A percentile compares a stretch with the other conserved stretches of the same genome.
phyloP scores from a whole-genome alignment of 257 asterid species.

The Solanum peruvianum region DNA sequence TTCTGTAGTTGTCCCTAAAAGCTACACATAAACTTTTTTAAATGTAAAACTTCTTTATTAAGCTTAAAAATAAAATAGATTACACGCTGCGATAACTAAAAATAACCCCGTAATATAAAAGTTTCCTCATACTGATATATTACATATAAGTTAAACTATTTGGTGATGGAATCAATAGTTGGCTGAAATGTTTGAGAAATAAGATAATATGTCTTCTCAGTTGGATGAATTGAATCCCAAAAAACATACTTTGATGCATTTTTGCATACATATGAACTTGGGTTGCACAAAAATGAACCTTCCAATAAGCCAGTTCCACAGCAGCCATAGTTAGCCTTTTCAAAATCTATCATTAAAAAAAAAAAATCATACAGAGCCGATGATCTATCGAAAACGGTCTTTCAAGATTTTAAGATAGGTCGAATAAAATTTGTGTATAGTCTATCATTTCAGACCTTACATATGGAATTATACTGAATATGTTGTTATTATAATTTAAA shows the following conservation, averaged over 20 bases:
- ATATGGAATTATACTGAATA: background rate
- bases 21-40: background rate
- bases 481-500: background rate
- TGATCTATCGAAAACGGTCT: background rate
- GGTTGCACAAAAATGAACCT: conserved; percentile 42
- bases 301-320: conserved; percentile 77
- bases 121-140: background rate
- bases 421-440: background rate
- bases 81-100: background rate
- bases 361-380: fast-evolving
- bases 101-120: background rate
- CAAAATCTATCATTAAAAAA: conserved; percentile 29
- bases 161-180: conserved; percentile 23
- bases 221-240: conserved; percentile 76
- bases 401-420: background rate
- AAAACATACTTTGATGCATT: conserved; percentile 45
- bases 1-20: too few species aligned
- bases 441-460: background rate
- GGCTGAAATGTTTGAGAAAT: conserved; percentile 25
- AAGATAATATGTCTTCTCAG: conserved; percentile 31
- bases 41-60: background rate
- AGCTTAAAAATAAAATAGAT: background rate
- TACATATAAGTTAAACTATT: background rate
- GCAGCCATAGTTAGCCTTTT: conserved; percentile 46
- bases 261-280: conserved; percentile 24